Percentiles rank a stretch among this genome's conserved stretches.
Conservation (phyloP, 108 stramenopile genomes). For the Fragilaria crotonensis region DNA sequence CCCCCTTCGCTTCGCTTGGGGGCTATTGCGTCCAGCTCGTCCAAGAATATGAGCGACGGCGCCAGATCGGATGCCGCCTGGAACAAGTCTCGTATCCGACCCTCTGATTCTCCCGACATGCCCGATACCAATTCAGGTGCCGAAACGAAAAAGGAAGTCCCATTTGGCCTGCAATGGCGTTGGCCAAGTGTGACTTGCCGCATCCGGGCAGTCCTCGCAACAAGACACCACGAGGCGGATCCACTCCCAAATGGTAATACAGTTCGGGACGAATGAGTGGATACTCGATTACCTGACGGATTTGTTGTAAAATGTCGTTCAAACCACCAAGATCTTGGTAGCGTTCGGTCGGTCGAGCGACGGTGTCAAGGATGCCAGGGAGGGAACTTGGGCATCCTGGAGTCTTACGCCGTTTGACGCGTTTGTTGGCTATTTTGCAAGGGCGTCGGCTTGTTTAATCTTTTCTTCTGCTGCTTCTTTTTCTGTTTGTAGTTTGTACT, state of each 20-base stretch:
- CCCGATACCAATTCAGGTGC: slow-evolving; percentile 97
- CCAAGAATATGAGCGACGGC: slow-evolving; percentile 95
- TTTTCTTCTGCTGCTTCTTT: slow-evolving; percentile 1
- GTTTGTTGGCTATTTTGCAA: background rate
- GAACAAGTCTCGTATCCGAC: slow-evolving; percentile 88
- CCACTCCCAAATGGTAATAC: slow-evolving; percentile 92
- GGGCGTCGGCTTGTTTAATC: background rate
- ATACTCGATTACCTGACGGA: slow-evolving; percentile 86
- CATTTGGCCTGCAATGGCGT: slow-evolving; percentile 80
- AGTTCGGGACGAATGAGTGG: slow-evolving; percentile 96
- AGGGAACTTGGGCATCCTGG: background rate
- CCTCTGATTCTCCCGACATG: slow-evolving; percentile 92
- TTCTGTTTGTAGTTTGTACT: slow-evolving; percentile 44
- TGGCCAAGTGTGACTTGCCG: slow-evolving; percentile 94
- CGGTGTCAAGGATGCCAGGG: slow-evolving; percentile 16
- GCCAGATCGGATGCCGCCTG: slow-evolving; percentile 84
- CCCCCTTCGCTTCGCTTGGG: slow-evolving; percentile 84
- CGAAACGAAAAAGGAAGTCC: slow-evolving; percentile 67
- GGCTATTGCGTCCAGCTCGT: slow-evolving; percentile 98
- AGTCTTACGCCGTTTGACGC: slow-evolving; percentile 3
- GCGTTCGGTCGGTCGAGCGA: slow-evolving; percentile 76
- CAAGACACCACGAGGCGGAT: slow-evolving; percentile 97
- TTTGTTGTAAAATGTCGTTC: slow-evolving; percentile 47
- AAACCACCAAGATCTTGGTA: slow-evolving; percentile 84
- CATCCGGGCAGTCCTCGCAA: slow-evolving; percentile 97